Base-by-base conservation (phyloP, 2,329 filamentous ascomycete genomes). In the Aquanectria penicillioides region DNA sequence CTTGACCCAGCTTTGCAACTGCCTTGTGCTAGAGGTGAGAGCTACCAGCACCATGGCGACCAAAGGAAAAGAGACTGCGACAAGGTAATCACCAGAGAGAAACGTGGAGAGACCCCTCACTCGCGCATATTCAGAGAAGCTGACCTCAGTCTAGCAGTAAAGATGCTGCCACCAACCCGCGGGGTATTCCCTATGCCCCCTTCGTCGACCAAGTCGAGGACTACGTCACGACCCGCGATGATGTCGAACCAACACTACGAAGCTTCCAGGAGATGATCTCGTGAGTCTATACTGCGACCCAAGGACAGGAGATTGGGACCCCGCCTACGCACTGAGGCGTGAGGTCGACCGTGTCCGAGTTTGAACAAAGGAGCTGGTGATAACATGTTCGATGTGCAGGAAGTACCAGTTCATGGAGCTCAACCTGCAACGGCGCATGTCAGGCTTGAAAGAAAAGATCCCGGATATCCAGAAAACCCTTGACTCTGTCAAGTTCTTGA, bases 361-460 rank as follows among this genome's bases (percentile, higher is more conserved):
- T 20, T 36, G 34, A 31, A 36, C 31, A 43, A n/a, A 29, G 31
- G 50, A 55, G 57, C 51, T 54, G 55, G 56, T 49, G 47, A 61
- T 70, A 59, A 69, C 64, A 43, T 40, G 41, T 29, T 37, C 36
- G 53, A 57, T 11, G 77, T 73, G 75, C 74, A 97, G 93, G 69
- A 99, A 99, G 84, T 99, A 99, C 81, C 95, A 98, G 77, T 99
- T 98, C 80, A 99, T 99, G 95, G 93, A 98, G 80, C 83, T 90
- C 74, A 98, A 97, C 77, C 91, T 95, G 58, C 90, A 97, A 76
- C 86, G 93, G 63, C 87, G 95, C 43, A 89, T 91, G 50, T 83
- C 85, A 4, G 93, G 94, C 2, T 81, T 99, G 54, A 91, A 89
- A 72, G 94, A 97, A 73, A 99, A 98, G 81, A 93, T 99, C 66